Evolutionary conservation across 2,329 filamentous ascomycete species (phyloP).

Genomic region (Didymella arachidicola): DNA sequence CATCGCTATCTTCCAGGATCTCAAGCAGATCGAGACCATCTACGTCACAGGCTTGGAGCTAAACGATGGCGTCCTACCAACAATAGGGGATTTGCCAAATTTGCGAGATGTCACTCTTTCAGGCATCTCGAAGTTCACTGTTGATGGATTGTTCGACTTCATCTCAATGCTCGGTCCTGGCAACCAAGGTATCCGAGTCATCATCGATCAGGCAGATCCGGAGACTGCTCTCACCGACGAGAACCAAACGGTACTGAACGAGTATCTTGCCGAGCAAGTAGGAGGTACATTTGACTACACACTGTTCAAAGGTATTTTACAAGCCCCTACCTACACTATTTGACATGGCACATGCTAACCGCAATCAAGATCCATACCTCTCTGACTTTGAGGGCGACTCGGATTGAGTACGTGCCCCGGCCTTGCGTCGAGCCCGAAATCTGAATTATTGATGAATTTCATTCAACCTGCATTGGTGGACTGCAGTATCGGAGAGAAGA

Average conservation of each 20-base stretch:
- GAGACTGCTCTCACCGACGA: conserved; percentile 53
- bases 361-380: conserved; percentile 53
- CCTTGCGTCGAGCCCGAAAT: not conserved
- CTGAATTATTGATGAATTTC: not conserved
- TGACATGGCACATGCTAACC: conserved; percentile 5
- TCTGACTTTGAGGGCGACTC: conserved; percentile 57
- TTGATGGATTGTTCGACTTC: conserved; percentile 58
- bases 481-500: not conserved
- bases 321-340: not conserved
- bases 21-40: conserved; percentile 63
- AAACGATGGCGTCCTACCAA: conserved; percentile 58
- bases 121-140: conserved; percentile 64
- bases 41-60: conserved; percentile 64
- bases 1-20: conserved; percentile 53
- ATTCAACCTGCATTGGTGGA: not conserved
- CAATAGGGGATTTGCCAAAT: conserved; percentile 56
- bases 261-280: conserved; percentile 51
- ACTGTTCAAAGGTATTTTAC: conserved; percentile 51
- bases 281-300: conserved; percentile 56
- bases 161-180: conserved; percentile 51
- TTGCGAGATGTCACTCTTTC: conserved; percentile 63
- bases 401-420: conserved; percentile 42
- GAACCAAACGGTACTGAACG: conserved; percentile 49
- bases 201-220: conserved; percentile 56
- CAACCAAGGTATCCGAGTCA: conserved; percentile 54